Evolutionary conservation across 352 stramenopile species (phyloP).

Genomic region (Peronosclerospora sorghi): DNA sequence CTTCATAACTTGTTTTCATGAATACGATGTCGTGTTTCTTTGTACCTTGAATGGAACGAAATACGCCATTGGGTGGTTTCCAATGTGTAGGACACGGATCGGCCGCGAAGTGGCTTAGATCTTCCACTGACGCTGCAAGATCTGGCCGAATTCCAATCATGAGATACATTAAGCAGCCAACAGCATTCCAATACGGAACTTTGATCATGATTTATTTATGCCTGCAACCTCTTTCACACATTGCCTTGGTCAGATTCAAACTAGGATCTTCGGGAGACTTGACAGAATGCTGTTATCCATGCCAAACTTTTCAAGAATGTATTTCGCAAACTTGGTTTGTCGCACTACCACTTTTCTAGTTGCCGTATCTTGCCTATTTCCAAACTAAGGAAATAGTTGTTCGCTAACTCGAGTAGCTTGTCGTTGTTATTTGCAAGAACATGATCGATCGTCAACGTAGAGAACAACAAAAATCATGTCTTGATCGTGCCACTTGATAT

Average conservation of each 20-base stretch:
- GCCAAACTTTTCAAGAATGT: too few relatives aligned
- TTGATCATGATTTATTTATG: background rate
- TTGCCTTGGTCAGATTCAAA: background rate
- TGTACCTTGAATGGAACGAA: too few relatives aligned
- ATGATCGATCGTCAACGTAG: background rate
- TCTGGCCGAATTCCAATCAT: background rate
- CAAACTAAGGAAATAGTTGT: background rate
- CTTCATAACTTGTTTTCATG: too few relatives aligned
- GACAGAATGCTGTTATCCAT: background rate
- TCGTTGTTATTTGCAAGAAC: background rate
- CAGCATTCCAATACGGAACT: background rate
- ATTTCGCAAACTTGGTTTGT: too few relatives aligned
- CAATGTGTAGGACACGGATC: background rate
- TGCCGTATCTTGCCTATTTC: background rate
- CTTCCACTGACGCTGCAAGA: background rate
- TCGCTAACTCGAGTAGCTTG: background rate
- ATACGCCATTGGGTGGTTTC: too few relatives aligned
- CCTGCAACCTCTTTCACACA: background rate
- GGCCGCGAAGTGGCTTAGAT: background rate
- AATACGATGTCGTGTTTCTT: too few relatives aligned
- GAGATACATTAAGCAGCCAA: background rate
- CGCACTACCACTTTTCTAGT: background rate
- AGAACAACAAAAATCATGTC: too few relatives aligned
- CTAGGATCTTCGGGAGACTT: background rate
- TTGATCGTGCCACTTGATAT: too few relatives aligned